Conservation (phyloP, 2,329 filamentous ascomycete genomes). For the Xylariaceae sp. region DNA sequence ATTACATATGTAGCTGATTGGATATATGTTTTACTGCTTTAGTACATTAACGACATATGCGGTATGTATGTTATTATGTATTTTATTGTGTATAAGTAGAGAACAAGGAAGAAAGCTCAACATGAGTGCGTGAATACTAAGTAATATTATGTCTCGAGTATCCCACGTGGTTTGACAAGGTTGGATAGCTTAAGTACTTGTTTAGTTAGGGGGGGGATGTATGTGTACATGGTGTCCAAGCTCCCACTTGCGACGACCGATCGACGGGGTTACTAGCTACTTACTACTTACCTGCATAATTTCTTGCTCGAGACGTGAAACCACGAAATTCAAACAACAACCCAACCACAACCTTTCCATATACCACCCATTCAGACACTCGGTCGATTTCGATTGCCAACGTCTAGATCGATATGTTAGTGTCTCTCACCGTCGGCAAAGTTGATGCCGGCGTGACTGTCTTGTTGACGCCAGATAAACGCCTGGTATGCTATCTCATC, state of each 20-base stretch:
- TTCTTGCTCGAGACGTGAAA: slow-evolving; percentile 18
- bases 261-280: not conserved
- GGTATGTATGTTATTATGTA: no score
- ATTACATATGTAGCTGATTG: no score
- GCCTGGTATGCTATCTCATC: slow-evolving; percentile 64
- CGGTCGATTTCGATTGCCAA: slow-evolving; percentile 1
- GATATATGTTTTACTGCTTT: no score
- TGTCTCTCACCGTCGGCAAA: slow-evolving; percentile 98
- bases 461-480: slow-evolving; percentile 93
- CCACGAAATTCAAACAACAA: slow-evolving; percentile 1
- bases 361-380: not conserved
- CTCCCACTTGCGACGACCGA: not conserved
- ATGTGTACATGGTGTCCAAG: no score
- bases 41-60: no score
- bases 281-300: not conserved
- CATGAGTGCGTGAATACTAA: no score
- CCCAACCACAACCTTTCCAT: slow-evolving; percentile 1
- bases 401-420: slow-evolving; percentile 68
- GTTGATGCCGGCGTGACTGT: slow-evolving; percentile 98
- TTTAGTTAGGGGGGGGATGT: no score
- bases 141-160: no score
- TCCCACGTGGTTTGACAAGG: not conserved
- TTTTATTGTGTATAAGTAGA: no score
- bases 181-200: not conserved
- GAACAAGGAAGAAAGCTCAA: no score